A percentile compares a stretch with the other conserved stretches of the same genome.
Conservation (phyloP, 148 eudicot species). For the Chenopodium berlandieri region DNA sequence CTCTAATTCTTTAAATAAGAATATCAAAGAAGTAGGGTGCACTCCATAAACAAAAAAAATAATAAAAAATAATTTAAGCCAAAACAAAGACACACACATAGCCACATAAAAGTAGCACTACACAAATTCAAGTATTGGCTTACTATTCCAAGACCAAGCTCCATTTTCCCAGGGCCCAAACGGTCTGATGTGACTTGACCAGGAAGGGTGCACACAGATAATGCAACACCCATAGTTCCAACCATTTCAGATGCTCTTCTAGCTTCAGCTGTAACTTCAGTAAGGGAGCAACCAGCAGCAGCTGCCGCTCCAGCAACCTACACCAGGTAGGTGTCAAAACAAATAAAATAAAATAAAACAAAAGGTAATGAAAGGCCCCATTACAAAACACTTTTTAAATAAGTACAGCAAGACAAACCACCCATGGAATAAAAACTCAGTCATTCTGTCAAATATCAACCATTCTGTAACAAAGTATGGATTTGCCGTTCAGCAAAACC, state of each 20-base stretch:
- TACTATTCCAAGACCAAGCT: slow-evolving; percentile 98
- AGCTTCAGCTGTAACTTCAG: slow-evolving; percentile 85
- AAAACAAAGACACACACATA: background rate
- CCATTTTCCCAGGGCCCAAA: slow-evolving; percentile 97
- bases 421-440: too few relatives aligned
- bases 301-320: slow-evolving; percentile 99
- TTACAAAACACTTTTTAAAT: background rate
- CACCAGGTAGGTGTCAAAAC: slow-evolving; percentile 2
- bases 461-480: too few relatives aligned
- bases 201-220: slow-evolving; percentile 93
- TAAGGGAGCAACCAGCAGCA: slow-evolving; percentile 73
- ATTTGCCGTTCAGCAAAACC: too few relatives aligned
- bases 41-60: too few relatives aligned
- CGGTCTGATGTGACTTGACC: slow-evolving; percentile 90
- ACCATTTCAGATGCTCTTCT: slow-evolving; percentile 79
- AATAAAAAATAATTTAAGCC: too few relatives aligned
- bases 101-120: too few relatives aligned
- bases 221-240: slow-evolving; percentile 98
- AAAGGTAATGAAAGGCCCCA: background rate
- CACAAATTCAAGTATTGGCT: slow-evolving; percentile 28
- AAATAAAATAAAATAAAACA: background rate
- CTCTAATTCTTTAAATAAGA: too few relatives aligned
- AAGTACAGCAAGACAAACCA: background rate
- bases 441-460: too few relatives aligned
- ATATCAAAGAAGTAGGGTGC: too few relatives aligned